phyloP scores from a whole-genome alignment of 2,329 filamentous ascomycete genomes.

The Diaporthe sp. region DNA sequence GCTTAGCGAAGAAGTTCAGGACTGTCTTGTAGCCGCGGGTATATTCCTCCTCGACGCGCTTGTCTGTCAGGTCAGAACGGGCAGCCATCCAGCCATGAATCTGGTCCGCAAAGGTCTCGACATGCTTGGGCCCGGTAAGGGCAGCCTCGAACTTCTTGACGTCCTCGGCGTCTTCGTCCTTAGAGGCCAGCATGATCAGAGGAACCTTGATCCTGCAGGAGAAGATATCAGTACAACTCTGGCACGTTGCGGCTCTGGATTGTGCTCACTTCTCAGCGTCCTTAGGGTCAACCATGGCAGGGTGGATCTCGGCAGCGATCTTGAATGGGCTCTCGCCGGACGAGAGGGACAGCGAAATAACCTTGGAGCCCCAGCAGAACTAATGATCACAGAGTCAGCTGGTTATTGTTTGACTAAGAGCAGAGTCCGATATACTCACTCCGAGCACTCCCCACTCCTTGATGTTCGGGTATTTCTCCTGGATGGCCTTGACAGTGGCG shows the following conservation, averaged over 20 bases:
- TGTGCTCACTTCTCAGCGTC: conserved; percentile 63
- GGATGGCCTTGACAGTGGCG: conserved; percentile 67
- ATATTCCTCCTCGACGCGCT: conserved; percentile 72
- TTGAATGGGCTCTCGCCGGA: conserved; percentile 68
- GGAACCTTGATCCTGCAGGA: conserved; percentile 68
- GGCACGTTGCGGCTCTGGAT: not conserved
- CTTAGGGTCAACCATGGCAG: conserved; percentile 74
- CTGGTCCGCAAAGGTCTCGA: conserved; percentile 77
- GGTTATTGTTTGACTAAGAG: not conserved
- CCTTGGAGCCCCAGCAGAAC: conserved; percentile 82
- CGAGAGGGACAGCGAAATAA: conserved; percentile 66
- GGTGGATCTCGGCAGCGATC: conserved; percentile 67
- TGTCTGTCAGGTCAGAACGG: conserved; percentile 69
- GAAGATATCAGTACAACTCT: not conserved
- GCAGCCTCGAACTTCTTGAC: conserved; percentile 70
- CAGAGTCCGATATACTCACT: conserved; percentile 55
- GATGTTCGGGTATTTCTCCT: conserved; percentile 66
- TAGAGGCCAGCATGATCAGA: conserved; percentile 73
- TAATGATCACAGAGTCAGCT: conserved; percentile 44
- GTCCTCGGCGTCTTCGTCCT: conserved; percentile 71
- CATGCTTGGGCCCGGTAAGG: conserved; percentile 68
- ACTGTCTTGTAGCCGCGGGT: conserved; percentile 72
- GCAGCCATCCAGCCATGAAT: conserved; percentile 84
- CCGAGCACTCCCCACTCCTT: conserved; percentile 74
- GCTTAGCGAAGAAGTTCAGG: conserved; percentile 69